Conservation (phyloP, 345 rosid species). For the Eutrema yunnanense region DNA sequence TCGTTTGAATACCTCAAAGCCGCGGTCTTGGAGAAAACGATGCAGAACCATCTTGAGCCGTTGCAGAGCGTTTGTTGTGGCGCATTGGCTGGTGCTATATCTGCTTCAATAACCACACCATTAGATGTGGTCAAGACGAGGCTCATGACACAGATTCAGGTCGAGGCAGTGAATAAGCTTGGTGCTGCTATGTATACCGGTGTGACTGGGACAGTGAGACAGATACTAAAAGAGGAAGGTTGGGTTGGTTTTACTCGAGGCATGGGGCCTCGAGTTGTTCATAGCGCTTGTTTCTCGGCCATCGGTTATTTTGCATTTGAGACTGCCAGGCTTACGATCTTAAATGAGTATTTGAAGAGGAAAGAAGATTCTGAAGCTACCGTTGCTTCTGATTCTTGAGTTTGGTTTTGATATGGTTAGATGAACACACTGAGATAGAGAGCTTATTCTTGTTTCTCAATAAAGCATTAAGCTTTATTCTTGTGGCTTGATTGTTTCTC, state of each 20-base stretch:
- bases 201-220: slow-evolving; percentile 51
- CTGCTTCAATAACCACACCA: slow-evolving; percentile 80
- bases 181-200: slow-evolving; percentile 58
- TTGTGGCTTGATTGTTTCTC: neutral
- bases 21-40: slow-evolving; percentile 54
- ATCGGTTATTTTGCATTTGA: slow-evolving; percentile 90
- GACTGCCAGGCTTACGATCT: slow-evolving; percentile 73
- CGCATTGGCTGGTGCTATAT: slow-evolving; percentile 84
- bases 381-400: slow-evolving; percentile 9
- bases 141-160: slow-evolving; percentile 77
- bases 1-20: slow-evolving; percentile 84
- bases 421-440: neutral
- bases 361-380: slow-evolving; percentile 38
- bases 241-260: slow-evolving; percentile 76
- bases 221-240: slow-evolving; percentile 83
- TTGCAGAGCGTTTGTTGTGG: slow-evolving; percentile 81
- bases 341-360: slow-evolving; percentile 60
- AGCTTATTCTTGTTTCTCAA: neutral
- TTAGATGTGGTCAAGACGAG: slow-evolving; percentile 88
- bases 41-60: slow-evolving; percentile 61
- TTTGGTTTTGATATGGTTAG: neutral
- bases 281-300: slow-evolving; percentile 86
- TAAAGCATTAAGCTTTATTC: neutral
- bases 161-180: slow-evolving; percentile 37
- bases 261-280: slow-evolving; percentile 82